A percentile compares a stretch with the other conserved stretches of the same genome.
These are phyloP conservation scores for Aspergillus wentii DNA, from an alignment of 495 filamentous ascomycete genomes.

Conservation along the genomic window DNA sequence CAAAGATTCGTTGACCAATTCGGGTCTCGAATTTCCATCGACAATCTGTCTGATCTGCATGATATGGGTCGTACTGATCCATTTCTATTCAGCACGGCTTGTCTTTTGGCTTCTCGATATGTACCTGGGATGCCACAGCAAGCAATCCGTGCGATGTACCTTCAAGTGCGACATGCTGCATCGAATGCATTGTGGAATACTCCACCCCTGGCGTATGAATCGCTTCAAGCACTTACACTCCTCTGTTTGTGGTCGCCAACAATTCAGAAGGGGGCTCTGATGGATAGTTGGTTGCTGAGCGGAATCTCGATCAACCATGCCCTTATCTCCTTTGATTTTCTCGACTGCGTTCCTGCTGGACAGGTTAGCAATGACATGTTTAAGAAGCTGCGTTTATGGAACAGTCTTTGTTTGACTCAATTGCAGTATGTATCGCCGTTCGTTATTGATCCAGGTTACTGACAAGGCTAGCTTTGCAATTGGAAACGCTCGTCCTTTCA, in stretches of 20 bases:
- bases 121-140: slow-evolving; percentile 27
- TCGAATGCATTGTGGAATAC: slow-evolving; percentile 30
- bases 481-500: slow-evolving; percentile 32
- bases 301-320: slow-evolving; percentile 39
- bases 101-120: slow-evolving; percentile 36
- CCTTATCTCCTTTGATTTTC: slow-evolving; percentile 27
- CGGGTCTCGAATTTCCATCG: slow-evolving; percentile 31
- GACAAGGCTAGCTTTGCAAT: slow-evolving; percentile 32
- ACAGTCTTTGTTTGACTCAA: slow-evolving; percentile 33
- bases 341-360: slow-evolving; percentile 20
- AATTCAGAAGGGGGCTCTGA: slow-evolving; percentile 29
- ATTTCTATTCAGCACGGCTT: slow-evolving; percentile 35
- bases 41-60: slow-evolving; percentile 21
- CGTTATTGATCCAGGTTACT: too few relatives aligned
- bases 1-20: slow-evolving; percentile 38
- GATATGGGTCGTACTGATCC: slow-evolving; percentile 26
- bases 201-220: slow-evolving; percentile 28
- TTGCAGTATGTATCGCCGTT: slow-evolving; percentile 32
- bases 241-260: slow-evolving; percentile 34
- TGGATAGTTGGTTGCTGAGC: slow-evolving; percentile 41
- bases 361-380: slow-evolving; percentile 25
- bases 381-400: slow-evolving; percentile 34
- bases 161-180: slow-evolving; percentile 31
- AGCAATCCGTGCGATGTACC: slow-evolving; percentile 26
- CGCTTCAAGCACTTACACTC: slow-evolving; percentile 32